Evolutionary conservation across 345 rosid species (phyloP).

Genomic region (Kandelia obovata): DNA sequence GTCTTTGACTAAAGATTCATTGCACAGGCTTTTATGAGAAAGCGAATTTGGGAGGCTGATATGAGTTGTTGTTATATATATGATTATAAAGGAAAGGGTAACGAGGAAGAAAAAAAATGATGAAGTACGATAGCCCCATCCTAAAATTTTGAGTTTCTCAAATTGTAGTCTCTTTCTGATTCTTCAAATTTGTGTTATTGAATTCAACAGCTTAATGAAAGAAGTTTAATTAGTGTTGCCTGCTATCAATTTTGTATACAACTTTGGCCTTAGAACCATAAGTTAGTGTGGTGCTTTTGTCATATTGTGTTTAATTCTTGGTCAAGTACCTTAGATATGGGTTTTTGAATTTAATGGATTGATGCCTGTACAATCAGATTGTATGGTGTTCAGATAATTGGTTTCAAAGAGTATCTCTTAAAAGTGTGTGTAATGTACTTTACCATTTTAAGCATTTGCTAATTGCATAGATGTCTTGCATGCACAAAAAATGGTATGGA

Average conservation of each 20-base stretch:
- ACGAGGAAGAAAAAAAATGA: not conserved
- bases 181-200: not conserved
- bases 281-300: not conserved
- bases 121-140: not conserved
- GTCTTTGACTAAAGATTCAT: constrained; percentile 3
- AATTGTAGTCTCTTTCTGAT: not conserved
- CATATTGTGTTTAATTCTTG: not conserved
- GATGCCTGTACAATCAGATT: not conserved
- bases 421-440: too few relatives aligned
- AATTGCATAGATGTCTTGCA: not conserved
- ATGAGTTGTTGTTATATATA: not conserved
- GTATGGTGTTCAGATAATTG: constrained; percentile 1
- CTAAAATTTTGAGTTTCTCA: not conserved
- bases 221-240: not conserved
- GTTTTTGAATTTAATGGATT: constrained; percentile 1
- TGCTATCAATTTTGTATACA: not conserved
- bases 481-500: too few relatives aligned
- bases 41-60: not conserved
- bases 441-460: not conserved
- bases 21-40: not conserved
- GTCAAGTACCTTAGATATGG: not conserved
- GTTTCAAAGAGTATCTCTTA: not conserved
- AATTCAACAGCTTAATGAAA: not conserved
- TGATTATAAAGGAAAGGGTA: too few relatives aligned
- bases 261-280: not conserved